phyloP scores from a whole-genome alignment of 2,329 filamentous ascomycete genomes.

The Curvularia sp. region DNA sequence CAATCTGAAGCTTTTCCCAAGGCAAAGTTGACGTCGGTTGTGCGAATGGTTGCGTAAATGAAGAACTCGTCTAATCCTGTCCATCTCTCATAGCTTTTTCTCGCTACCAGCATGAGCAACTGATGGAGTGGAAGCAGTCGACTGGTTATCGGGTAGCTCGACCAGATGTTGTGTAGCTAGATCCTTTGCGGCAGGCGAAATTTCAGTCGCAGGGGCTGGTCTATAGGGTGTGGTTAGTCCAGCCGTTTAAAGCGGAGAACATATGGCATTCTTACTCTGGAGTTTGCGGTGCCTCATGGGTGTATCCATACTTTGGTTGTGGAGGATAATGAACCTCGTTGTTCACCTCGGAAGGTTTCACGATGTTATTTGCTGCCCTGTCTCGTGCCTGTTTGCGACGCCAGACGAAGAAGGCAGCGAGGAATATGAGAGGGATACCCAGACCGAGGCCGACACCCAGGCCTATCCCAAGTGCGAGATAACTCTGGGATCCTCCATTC shows the following conservation, averaged over 20 bases:
- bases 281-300: background rate
- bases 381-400: slow-evolving; percentile 3
- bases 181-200: background rate
- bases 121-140: background rate
- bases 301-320: background rate
- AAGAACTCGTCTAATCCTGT: background rate
- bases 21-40: background rate
- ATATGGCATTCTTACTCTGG: slow-evolving; percentile 1
- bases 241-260: background rate
- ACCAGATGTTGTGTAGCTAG: background rate
- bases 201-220: background rate
- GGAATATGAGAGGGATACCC: slow-evolving; percentile 1
- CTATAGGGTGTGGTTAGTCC: background rate
- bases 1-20: background rate
- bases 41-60: background rate
- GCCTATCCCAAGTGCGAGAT: slow-evolving; percentile 7
- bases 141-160: background rate
- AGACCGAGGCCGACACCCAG: slow-evolving; percentile 5
- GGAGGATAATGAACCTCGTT: background rate
- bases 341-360: background rate
- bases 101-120: background rate
- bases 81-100: background rate
- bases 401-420: slow-evolving; percentile 6
- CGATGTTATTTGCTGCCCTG: background rate
- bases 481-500: slow-evolving; percentile 2